Evolutionary conservation across 441 rosid species (phyloP), one percentile per base, ranked within the genome.

Genomic region (Sinapis alba): DNA sequence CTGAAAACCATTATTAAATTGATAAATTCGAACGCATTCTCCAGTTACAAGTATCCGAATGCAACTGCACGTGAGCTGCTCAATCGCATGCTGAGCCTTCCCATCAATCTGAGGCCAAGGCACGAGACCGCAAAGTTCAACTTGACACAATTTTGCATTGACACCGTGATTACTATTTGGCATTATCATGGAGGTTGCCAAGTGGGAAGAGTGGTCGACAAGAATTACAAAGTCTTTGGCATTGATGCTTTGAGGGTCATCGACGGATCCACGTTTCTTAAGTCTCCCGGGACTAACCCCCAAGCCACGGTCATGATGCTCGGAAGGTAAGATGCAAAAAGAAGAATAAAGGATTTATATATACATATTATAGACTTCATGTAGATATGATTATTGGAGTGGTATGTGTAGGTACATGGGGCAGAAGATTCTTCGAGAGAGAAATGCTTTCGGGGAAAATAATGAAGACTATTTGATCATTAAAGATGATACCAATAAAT

Each of bases 301-400:
- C 90, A 85, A 69, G 86, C 88, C 47, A 83, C 90, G 1, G 71
- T 84, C 9, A 83, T 87, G 90, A 85, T 87, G 88, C 85, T 85
- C 1, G 88, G 88, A 75, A 85, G 88, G 90, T 86, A 30, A 75
- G 75, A 71, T 43, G 16, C 53, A 47, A 15, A 43, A 13, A 41
- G 24, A 27, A 21, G 34, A 2, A 13, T n/a, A 15, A 36, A 38
- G 11, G n/a, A 60, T 61, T 9, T 5, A 18, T 30, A 30, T 18
- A 23, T 24, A 13, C 21, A 9, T 68, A 15, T 54, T 9, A 53
- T 3, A 36, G 65, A 32, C 21, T 72, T 16, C 15, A 26, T 16
- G 21, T 7, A 61, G 11, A 23, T 13, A 34, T n/a, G 50, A 64
- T 19, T 68, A 24, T 45, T 67, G n/a, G 7, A 24, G 50, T 66